Base-by-base conservation (phyloP, 1,139 yeast genomes). In the Pneumocystis murina region DNA sequence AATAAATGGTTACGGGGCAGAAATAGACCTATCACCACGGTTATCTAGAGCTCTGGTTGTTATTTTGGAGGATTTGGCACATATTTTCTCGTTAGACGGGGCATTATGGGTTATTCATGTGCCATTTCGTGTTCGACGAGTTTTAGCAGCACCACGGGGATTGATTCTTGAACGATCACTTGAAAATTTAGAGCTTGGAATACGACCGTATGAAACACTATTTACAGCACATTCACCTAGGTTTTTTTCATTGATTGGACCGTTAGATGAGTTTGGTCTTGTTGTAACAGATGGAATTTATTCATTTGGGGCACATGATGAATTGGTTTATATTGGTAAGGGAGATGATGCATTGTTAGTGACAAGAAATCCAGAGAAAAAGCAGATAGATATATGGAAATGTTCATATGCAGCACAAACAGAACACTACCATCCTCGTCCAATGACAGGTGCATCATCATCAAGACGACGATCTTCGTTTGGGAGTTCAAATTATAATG, bases 181-280 rank as follows among this genome's bases (percentile, higher is more conserved):
- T 36, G 66, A 60, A n/a, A n/a, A 40, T 17, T 40, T 57, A n/a
- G 66, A 58, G 41, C 60, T 61, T 60, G 64, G 39, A 54, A n/a
- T 54, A 62, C 60, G 57, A 62, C 59, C 54, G 24, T 48, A 28
- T 61, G 61, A 43, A 61, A 43, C 61, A 62, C 65, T 30, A 3
- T 10, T 30, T 48, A 16, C 41, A 61, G 61, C 39, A 39, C 59
- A 43, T 38, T 62, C 63, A 39, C 69, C 83, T 3, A 78, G 80
- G 62, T 83, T 87, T 68, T 75, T 86, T 66, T 80, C 89, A 0
- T 73, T 87, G 68, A 79, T 82, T 0, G 91, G 86, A 69, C 91
- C 95, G 0, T 75, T 85, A 61, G 82, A 82, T 3, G 91, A 87
- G 30, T 76, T 85, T 62, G 85, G 91, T 1, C 75, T 82, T 5